Conservation (phyloP, 169 alveolate species). For the Plasmodium cynomolgi region DNA sequence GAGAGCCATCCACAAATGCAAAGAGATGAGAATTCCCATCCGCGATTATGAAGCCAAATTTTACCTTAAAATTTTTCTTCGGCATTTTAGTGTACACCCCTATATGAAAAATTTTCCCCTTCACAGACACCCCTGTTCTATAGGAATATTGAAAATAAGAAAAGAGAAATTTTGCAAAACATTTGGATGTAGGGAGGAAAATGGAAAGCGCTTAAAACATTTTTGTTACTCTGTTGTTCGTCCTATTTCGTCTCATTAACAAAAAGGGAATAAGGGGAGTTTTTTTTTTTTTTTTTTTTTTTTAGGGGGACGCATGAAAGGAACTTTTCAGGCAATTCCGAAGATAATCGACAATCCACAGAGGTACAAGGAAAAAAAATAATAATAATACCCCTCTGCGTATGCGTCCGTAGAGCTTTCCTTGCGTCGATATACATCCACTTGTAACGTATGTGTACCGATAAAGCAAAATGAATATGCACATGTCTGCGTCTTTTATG, state of each 20-base stretch:
- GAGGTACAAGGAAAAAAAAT: constrained; percentile 25
- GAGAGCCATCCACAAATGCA: background rate
- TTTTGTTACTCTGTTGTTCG: background rate
- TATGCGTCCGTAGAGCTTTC: background rate
- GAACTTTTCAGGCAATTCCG: background rate
- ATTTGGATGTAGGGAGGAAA: constrained; percentile 41
- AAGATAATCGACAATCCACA: constrained; percentile 3
- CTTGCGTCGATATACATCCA: background rate
- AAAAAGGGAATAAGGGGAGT: background rate
- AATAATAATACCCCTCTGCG: background rate
- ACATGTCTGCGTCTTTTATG: background rate
- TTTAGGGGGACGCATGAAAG: constrained; percentile 64
- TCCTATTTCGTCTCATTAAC: background rate
- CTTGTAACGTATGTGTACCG: background rate
- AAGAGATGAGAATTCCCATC: background rate
- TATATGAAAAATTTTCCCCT: background rate
- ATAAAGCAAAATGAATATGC: background rate
- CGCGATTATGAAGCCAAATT: background rate
- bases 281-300: background rate
- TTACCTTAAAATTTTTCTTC: background rate
- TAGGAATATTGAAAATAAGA: constrained; percentile 45
- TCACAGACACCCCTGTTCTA: constrained; percentile 52
- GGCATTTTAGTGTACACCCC: background rate
- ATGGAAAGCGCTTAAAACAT: background rate
- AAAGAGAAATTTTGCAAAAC: constrained; percentile 49